Evolutionary conservation across 257 asterid species (phyloP), one percentile per base, ranked within the genome.

Genomic region (Ocimum tenuiflorum): DNA sequence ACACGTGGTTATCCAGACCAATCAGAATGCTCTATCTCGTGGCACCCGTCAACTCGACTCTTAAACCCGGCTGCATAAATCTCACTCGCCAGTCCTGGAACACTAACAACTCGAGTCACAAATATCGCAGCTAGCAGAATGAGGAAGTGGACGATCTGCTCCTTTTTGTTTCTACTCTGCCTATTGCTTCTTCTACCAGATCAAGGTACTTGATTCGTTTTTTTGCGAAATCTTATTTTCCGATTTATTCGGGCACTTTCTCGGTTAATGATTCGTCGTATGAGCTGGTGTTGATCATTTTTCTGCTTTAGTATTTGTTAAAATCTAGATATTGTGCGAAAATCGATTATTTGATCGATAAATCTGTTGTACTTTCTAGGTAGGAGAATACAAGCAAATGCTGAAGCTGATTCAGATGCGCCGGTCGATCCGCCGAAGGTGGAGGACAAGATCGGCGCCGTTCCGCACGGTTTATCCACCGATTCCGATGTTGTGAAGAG

Each of bases 401-500:
- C 96, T 2, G 96, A 88, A 70, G 79, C 46, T 51, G 90, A 86
- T 55, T 70, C 83, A 6, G 91, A 88, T 71, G 86, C 77, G 36
- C 81, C 88, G 12, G 85, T 78, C 23, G 98, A 88, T 83, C 92
- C 88, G 41, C 98, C 98, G 2, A 91, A 85, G 83, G 86, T 91
- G 29, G 98, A 91, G 65, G 97, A 92, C 31, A 92, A 80, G 80
- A 51, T 92, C 22, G 96, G 91, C 36, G 96, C 81, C 20, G 85
- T 92, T 48, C 97, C 95, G 8, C 61, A 77, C 70, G 96, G 99
- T 71, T 73, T 92, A 35, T 82, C 96, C 6, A 92, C 99, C 0
- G 99, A 92, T 76, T 84, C 99, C 11, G 95, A 92, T 73, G 97
- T 92, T 0, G 91, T 60, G 35, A 84, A 82, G 64, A 92, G 98